Evolutionary conservation across 177 flowering plant species (phyloP), one percentile per base, ranked within the genome.

Genomic region (Tripterygium wilfordii): DNA sequence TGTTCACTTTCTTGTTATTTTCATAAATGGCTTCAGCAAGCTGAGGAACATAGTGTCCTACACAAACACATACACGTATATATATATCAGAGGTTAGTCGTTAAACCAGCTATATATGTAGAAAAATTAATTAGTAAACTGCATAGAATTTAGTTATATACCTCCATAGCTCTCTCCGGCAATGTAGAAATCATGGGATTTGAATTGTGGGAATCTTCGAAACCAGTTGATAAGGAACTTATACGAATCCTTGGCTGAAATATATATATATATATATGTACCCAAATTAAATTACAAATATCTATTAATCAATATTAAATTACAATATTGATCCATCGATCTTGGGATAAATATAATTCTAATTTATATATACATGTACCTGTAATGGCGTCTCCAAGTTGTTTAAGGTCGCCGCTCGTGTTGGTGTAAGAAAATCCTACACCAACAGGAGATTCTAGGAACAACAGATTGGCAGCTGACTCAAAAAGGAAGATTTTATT

Each of bases 131-230:
- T 4, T 10, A 41, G 0, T 7, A 15, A 8, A 19, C 15, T 5
- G n/a, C 14, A 37, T 1, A 10, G 13, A 24, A 16, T 2, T 32
- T 9, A 12, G 3, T 5, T 25, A 44, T 8, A 42, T 18, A 75
- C 92, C 91, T 63, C 79, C 89, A 65, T 85, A 82, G 47, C 94
- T 85, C 68, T 85, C 95, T 49, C 89, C 91, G 14, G 88, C 44
- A 19, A 86, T 58, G 71, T 49, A 86, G 65, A 86, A 76, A 57
- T 83, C 85, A 23, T 45, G 71, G 24, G 51, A 14, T 46, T 66
- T 70, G 65, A 22, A 83, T 49, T 81, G 83, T 5, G 96, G 85
- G 54, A 74, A 87, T 36, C 73, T 69, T 55, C 63, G 33, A 25
- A 83, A 59, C 95, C 94, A 85, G 42, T 75, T 74, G 38, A 70